Base-by-base conservation (phyloP, 129 eudicot species). In the Artemisia argyi region DNA sequence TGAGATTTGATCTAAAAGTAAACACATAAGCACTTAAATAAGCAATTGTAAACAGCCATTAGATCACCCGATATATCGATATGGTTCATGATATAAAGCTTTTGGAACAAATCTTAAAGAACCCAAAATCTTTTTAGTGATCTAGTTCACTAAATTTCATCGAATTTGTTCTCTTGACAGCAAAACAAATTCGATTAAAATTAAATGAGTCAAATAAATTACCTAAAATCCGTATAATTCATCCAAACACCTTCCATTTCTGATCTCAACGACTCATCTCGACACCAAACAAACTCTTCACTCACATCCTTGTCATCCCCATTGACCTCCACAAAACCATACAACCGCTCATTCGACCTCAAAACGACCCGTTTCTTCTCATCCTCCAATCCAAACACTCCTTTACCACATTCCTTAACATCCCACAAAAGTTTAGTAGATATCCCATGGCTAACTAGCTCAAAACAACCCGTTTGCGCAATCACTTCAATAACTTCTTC, bases 231-330 rank as follows among this genome's bases (percentile, higher is more conserved):
- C 49, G 87, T 84, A 79, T 77, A 88, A 74, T 5, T 12, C 4
- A 90, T 85, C 91, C 79, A 86, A 67, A 88, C 53, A 75, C 81
- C 85, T 82, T 86, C 87, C 93, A 91, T 86, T 73, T 86, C 89
- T 39, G 22, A 11, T 68, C 59, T 76, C 76, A 88, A 67, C 7
- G 46, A 71, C 32, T 79, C 85, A n/a, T 85, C 88, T 58, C 68
- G 75, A 49, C 90, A 72, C 97, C 97, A 91, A 71, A 91, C 85
- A 54, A 91, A 91, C 70, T 91, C 96, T 66, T 91, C 96, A 47
- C 73, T 71, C 22, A 74, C 28, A 55, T 81, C 90, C 72, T 60
- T 75, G 28, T 86, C 96, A 35, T 86, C 92, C 16, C 92, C 90
- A 35, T 79, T 79, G 15, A 62, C 72, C 84, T 88, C 97, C 53